Conservation (phyloP, 2,329 filamentous ascomycete species). For the Delphinella strobiligena region DNA sequence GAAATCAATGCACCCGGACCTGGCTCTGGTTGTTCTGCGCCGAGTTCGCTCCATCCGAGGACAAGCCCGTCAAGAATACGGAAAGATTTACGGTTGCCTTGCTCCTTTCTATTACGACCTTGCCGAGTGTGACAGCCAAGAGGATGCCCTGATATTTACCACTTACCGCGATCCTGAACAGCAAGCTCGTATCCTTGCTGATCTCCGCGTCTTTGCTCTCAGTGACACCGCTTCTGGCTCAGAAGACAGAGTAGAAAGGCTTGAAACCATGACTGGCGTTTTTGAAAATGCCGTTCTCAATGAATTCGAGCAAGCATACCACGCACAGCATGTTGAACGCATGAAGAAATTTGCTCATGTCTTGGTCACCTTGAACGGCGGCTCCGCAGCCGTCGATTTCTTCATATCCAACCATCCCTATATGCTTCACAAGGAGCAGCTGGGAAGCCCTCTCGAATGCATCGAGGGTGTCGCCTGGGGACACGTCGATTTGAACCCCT, state of each 20-base stretch:
- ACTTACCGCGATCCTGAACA: slow-evolving; percentile 79
- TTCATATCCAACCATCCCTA: slow-evolving; percentile 80
- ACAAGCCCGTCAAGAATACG: slow-evolving; percentile 78
- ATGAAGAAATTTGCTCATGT: slow-evolving; percentile 89
- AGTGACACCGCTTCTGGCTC: slow-evolving; percentile 74
- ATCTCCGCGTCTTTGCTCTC: slow-evolving; percentile 64
- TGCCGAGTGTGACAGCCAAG: slow-evolving; percentile 55
- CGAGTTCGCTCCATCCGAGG: slow-evolving; percentile 69
- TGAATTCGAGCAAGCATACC: slow-evolving; percentile 89
- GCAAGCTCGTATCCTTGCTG: slow-evolving; percentile 79
- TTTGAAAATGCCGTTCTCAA: slow-evolving; percentile 85
- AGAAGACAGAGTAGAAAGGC: slow-evolving; percentile 55
- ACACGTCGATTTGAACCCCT: slow-evolving; percentile 66
- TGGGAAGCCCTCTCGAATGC: slow-evolving; percentile 70
- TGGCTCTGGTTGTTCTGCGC: slow-evolving; percentile 56
- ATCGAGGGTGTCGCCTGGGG: slow-evolving; percentile 55
- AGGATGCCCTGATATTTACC: slow-evolving; percentile 74
- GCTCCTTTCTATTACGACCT: slow-evolving; percentile 84
- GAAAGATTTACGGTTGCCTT: slow-evolving; percentile 76
- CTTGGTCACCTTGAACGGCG: slow-evolving; percentile 69
- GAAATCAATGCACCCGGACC: slow-evolving; percentile 22
- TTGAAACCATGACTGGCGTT: slow-evolving; percentile 62
- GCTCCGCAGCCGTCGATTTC: slow-evolving; percentile 63
- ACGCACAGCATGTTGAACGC: slow-evolving; percentile 72
- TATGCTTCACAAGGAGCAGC: slow-evolving; percentile 58